A percentile compares a stretch with the other conserved stretches of the same genome.
Conservation (phyloP, 495 filamentous ascomycete species). For the Cenococcum geophilum region DNA sequence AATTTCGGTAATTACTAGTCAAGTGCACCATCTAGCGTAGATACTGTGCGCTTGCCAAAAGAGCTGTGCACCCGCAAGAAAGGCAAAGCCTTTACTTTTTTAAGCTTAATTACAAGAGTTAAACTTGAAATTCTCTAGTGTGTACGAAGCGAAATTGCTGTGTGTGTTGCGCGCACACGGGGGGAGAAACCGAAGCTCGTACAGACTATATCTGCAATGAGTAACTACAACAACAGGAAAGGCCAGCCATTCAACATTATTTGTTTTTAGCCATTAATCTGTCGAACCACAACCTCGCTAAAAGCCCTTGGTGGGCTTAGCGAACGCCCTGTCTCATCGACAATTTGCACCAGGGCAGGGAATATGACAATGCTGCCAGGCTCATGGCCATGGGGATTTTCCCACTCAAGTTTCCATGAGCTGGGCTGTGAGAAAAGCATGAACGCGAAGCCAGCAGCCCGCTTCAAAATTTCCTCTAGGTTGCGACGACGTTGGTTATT, state of each 20-base stretch:
- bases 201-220: too few relatives aligned
- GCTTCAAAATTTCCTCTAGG: conserved; percentile 36
- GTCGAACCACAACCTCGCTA: conserved; percentile 32
- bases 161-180: too few relatives aligned
- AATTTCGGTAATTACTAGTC: too few relatives aligned
- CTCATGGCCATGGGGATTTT: conserved; percentile 16
- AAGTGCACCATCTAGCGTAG: too few relatives aligned
- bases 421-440: conserved; percentile 39
- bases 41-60: too few relatives aligned
- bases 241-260: neutral
- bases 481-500: conserved; percentile 30
- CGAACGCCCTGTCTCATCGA: conserved; percentile 30
- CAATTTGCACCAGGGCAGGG: conserved; percentile 34
- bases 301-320: conserved; percentile 29
- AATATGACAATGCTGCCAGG: conserved; percentile 35
- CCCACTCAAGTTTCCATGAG: conserved; percentile 35
- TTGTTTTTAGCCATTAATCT: conserved; percentile 18
- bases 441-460: conserved; percentile 37
- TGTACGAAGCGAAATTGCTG: too few relatives aligned
- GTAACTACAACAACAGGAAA: neutral
- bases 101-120: too few relatives aligned
- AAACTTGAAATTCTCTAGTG: too few relatives aligned
- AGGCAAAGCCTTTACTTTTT: too few relatives aligned
- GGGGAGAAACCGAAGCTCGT: too few relatives aligned
- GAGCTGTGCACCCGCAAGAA: too few relatives aligned